Base-by-base conservation (phyloP, 1,139 yeast species). In the Lodderomyces margitis region DNA sequence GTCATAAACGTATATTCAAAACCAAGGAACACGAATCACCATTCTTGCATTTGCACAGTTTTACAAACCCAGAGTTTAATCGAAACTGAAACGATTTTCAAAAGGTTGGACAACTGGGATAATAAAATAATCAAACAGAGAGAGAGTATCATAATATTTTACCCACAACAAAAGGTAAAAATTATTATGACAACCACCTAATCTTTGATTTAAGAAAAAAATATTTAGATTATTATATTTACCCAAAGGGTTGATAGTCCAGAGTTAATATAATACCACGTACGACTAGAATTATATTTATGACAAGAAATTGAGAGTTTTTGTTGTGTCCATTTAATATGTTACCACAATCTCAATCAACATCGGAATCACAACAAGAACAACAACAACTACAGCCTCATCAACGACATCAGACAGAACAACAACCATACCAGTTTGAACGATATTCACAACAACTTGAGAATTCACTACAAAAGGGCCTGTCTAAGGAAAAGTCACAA, bases 161-260 rank as follows among this genome's bases (percentile, higher is more conserved):
- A n/a, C n/a, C n/a, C n/a, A n/a, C n/a, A n/a, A n/a, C n/a, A n/a
- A n/a, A n/a, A n/a, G n/a, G n/a, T n/a, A n/a, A n/a, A n/a, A n/a
- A n/a, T n/a, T n/a, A n/a, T n/a, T n/a, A n/a, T n/a, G n/a, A n/a
- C n/a, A n/a, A n/a, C n/a, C n/a, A n/a, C n/a, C n/a, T n/a, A n/a
- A n/a, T 23, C 11, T 11, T 11, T 23, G 8, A 23, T 23, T 11
- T 9, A 11, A 23, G 11, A 28, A 28, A 28, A 28, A 9, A 9
- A 28, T n/a, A 28, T n/a, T 17, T 9, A n/a, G 3, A 28, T n/a
- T 30, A 30, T 30, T 15, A 15, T 14, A 53, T n/a, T 50, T 63
- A 25, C 46, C 45, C 16, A 56, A 51, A 24, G 34, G 37, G n/a
- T n/a, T n/a, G n/a, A n/a, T n/a, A n/a, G n/a, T n/a, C n/a, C n/a